These are phyloP conservation scores for Blastobotrys indianensis DNA, from an alignment of 1,139 yeast species.

Conservation along the genomic window DNA sequence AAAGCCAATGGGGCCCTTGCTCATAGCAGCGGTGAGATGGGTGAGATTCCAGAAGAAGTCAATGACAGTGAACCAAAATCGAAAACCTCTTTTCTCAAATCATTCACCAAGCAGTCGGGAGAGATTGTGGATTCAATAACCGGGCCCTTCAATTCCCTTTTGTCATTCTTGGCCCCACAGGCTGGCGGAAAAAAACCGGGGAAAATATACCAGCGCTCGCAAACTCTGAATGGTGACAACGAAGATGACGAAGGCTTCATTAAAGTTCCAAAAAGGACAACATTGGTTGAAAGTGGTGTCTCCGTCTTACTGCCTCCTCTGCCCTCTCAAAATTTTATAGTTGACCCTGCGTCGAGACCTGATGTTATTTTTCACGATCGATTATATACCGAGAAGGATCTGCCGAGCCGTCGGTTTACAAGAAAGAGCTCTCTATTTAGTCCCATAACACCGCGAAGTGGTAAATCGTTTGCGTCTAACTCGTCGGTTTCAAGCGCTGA, in stretches of 20 bases:
- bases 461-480: constrained; percentile 2
- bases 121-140: constrained; percentile 13
- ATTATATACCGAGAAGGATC: constrained; percentile 56
- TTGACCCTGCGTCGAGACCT: constrained; percentile 55
- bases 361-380: constrained; percentile 72
- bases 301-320: constrained; percentile 79
- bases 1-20: not conserved
- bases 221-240: constrained; percentile 26
- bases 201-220: constrained; percentile 31
- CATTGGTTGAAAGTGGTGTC: constrained; percentile 78
- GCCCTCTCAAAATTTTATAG: constrained; percentile 65
- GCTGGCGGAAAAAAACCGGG: constrained; percentile 27
- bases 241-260: constrained; percentile 17
- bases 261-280: constrained; percentile 56
- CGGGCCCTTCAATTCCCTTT: constrained; percentile 18
- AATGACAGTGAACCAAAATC: constrained; percentile 3
- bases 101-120: constrained; percentile 9
- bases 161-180: constrained; percentile 33
- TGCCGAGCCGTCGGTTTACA: constrained; percentile 45
- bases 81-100: constrained; percentile 4
- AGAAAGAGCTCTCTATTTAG: constrained; percentile 21
- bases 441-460: constrained; percentile 2
- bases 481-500: not conserved
- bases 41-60: constrained; percentile 35
- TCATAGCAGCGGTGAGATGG: constrained; percentile 15